Percentiles rank a stretch among this genome's conserved stretches.
Evolutionary conservation across 176 grass and related monocot genomes (phyloP).

Genomic region (Aegilops sharonensis): DNA sequence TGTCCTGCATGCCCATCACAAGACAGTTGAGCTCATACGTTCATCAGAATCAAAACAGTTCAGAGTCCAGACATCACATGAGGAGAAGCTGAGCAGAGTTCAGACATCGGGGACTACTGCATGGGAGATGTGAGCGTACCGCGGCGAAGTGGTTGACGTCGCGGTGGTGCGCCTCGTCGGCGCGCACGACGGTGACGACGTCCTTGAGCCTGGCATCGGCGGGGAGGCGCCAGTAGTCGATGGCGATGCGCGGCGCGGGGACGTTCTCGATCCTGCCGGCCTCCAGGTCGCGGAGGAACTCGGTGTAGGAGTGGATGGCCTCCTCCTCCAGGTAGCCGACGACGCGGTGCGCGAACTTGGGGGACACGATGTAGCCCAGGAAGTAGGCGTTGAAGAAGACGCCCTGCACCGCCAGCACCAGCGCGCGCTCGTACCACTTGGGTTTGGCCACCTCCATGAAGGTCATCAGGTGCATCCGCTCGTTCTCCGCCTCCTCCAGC

Average conservation of each 20-base stretch:
- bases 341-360: constrained; percentile 68
- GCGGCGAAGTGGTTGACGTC: constrained; percentile 86
- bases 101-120: not conserved
- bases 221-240: constrained; percentile 83
- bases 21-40: not conserved
- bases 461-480: constrained; percentile 82
- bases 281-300: constrained; percentile 71
- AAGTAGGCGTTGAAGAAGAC: constrained; percentile 24
- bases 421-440: constrained; percentile 50
- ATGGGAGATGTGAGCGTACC: constrained; percentile 27
- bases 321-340: constrained; percentile 89
- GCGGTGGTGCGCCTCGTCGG: constrained; percentile 85
- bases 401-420: constrained; percentile 7
- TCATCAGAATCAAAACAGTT: constrained; percentile 8
- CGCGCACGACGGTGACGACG: constrained; percentile 59
- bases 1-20: constrained; percentile 50
- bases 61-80: not conserved
- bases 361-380: constrained; percentile 54
- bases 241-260: constrained; percentile 69
- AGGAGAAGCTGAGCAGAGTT: not conserved
- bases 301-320: constrained; percentile 81
- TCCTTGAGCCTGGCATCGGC: constrained; percentile 58
- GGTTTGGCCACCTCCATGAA: constrained; percentile 85
- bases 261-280: constrained; percentile 69
- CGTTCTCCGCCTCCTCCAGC: constrained; percentile 82